Base-by-base conservation (phyloP, 495 filamentous ascomycete genomes). In the Talaromyces wortmannii region DNA sequence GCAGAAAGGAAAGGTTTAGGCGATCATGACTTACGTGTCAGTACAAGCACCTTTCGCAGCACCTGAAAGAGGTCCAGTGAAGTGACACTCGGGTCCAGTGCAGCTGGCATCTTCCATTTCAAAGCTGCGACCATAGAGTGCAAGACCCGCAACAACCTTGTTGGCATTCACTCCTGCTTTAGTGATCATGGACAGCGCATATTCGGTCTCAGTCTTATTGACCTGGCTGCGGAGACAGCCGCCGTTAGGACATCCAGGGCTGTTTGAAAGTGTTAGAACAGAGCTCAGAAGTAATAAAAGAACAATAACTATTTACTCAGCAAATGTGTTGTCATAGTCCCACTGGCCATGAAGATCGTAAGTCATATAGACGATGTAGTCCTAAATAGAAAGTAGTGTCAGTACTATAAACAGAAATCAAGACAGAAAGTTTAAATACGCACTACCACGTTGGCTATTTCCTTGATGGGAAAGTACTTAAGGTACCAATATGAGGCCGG, bases 121-220 rank as follows among this genome's bases (percentile, higher is more conserved):
- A 59, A 78, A 78, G 2, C 57, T 62, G 2, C 75, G 60, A 0
- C 73, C 74, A 50, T 78, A 78, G 53, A 62, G 69, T 18, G 59
- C 16, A 2, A 70, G 58, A 17, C 74, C 74, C 7, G 76, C 70
- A 6, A 67, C 7, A 29, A 78, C 49, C 58, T 70, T 70, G 46
- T 58, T 62, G 3, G 60, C 31, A 0, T 60, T 62, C 0, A 74
- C 71, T 7, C 67, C 67, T 0, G 73, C 72, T 53, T 78, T 78
- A 45, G 75, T 75, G 16, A 78, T 65, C 70, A 78, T 76, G n/a
- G 61, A 52, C 1, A 78, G 59, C 7, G 71, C 66, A 31, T 62
- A 48, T 13, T 50, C 57, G 0, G 72, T 75, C 55, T 78, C 75
- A 4, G 75, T 74, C n/a, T 58, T 18, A 48, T 77, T 77, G 16